phyloP scores from a whole-genome alignment of 176 grass and related monocot species.

The Cenchrus americanus region DNA sequence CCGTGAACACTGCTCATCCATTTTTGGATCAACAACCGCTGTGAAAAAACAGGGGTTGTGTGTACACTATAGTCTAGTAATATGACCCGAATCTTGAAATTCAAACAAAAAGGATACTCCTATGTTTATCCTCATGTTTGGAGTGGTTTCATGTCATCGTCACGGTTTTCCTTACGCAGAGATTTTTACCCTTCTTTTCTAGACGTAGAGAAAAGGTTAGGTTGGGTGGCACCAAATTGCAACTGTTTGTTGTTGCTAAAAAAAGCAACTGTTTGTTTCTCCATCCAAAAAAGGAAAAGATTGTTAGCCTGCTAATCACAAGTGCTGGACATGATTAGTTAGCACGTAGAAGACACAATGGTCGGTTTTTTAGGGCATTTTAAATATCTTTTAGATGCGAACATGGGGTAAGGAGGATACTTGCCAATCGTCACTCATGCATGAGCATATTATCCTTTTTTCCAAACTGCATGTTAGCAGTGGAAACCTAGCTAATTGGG shows the following conservation, averaged over 20 bases:
- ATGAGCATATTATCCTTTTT: not conserved
- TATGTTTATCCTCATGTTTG: not conserved
- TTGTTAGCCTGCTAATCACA: conserved; percentile 12
- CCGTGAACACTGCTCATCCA: not conserved
- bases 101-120: not conserved
- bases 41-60: not conserved
- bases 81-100: not conserved
- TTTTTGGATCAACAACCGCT: conserved; percentile 20
- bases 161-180: not conserved
- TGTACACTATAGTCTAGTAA: not conserved
- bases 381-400: not conserved
- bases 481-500: conserved; percentile 12
- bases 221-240: not conserved
- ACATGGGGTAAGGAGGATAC: not conserved
- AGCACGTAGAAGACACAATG: conserved; percentile 28
- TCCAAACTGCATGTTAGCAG: conserved; percentile 10
- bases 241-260: not conserved
- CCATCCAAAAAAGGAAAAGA: too few species aligned
- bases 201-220: not conserved
- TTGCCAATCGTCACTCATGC: not conserved
- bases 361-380: not conserved
- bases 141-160: not conserved
- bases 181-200: not conserved
- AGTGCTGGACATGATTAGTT: conserved; percentile 31
- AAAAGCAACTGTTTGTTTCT: not conserved